Percentiles rank a stretch among this genome's conserved stretches.
Conservation (phyloP, 768 basidiomycete species). For the Panaeolus papilionaceus region DNA sequence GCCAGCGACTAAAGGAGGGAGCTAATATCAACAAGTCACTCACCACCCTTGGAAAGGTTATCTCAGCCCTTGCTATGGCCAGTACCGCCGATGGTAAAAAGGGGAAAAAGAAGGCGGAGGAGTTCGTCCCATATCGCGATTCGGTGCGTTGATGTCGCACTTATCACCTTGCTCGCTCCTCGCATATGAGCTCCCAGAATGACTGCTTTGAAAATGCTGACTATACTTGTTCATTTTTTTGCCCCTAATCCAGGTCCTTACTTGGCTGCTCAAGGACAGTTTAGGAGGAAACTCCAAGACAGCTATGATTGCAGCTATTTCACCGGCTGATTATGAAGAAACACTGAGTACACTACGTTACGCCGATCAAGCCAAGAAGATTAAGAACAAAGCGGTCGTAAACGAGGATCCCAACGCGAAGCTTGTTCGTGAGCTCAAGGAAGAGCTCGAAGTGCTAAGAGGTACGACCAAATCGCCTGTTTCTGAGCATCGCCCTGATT, state of each 20-base stretch:
- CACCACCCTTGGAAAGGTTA: conserved; percentile 98
- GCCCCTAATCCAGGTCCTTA: conserved; percentile 70
- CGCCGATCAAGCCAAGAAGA: conserved; percentile 99
- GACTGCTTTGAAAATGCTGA: conserved; percentile 15
- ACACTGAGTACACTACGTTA: conserved; percentile 96
- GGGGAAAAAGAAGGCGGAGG: conserved; percentile 89
- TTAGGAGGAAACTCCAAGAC: conserved; percentile 97
- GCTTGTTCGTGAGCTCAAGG: conserved; percentile 97
- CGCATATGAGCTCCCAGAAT: conserved; percentile 8
- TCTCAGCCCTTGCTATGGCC: conserved; percentile 84
- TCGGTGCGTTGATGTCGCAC: conserved; percentile 63
- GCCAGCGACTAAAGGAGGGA: conserved; percentile 94
- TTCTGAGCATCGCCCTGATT: conserved; percentile 15
- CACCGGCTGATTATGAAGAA: conserved; percentile 98
- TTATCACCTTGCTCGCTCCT: conserved; percentile 12
- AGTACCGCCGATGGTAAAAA: conserved; percentile 74
- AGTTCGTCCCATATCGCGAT: conserved; percentile 97
- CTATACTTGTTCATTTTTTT: conserved; percentile 22
- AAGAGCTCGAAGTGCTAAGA: conserved; percentile 93
- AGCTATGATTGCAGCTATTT: conserved; percentile 99
- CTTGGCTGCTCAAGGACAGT: conserved; percentile 98
- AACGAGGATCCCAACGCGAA: conserved; percentile 99
- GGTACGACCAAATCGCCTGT: conserved; percentile 52
- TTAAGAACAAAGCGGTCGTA: conserved; percentile 99
- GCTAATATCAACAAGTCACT: conserved; percentile 99